A percentile compares a stretch with the other conserved stretches of the same genome.
Evolutionary conservation across 1,284 basidiomycete species (phyloP).

Genomic region (Schizophyllum commune): DNA sequence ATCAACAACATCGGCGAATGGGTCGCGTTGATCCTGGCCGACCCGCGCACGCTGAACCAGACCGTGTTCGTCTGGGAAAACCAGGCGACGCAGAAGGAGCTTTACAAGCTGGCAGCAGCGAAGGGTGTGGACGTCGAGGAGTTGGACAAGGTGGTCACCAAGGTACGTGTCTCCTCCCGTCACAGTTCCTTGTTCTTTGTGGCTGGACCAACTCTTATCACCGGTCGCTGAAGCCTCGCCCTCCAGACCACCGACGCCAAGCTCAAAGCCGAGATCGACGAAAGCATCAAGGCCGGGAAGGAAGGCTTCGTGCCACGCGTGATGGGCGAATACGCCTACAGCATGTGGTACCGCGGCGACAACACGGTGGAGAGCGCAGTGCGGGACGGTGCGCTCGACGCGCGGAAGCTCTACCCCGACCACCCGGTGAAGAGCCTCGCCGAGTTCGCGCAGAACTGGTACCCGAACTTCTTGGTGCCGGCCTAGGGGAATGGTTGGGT

Average conservation of each 20-base stretch:
- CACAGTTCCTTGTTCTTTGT: too few species aligned
- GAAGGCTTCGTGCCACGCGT: too few species aligned
- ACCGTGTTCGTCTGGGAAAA: constrained; percentile 1
- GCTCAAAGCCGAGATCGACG: not conserved
- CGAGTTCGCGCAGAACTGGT: not conserved
- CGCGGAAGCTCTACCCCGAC: not conserved
- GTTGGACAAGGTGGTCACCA: not conserved
- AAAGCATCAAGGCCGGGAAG: too few species aligned
- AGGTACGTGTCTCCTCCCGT: too few species aligned
- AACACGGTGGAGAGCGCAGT: not conserved
- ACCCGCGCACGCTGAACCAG: constrained; percentile 12
- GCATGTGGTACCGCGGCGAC: not conserved
- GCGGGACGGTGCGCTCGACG: not conserved
- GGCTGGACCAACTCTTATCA: too few species aligned
- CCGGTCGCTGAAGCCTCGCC: too few species aligned
- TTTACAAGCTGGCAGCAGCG: not conserved
- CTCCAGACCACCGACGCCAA: too few species aligned
- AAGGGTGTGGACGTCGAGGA: not conserved
- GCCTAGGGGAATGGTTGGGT: too few species aligned
- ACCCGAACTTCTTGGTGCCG: not conserved
- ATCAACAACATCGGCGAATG: constrained; percentile 8
- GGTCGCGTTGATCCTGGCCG: constrained; percentile 9
- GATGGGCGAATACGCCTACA: not conserved
- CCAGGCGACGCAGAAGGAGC: not conserved
- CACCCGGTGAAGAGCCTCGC: not conserved